Evolutionary conservation across 2,329 filamentous ascomycete species (phyloP).

Genomic region (Triangularia setosa): DNA sequence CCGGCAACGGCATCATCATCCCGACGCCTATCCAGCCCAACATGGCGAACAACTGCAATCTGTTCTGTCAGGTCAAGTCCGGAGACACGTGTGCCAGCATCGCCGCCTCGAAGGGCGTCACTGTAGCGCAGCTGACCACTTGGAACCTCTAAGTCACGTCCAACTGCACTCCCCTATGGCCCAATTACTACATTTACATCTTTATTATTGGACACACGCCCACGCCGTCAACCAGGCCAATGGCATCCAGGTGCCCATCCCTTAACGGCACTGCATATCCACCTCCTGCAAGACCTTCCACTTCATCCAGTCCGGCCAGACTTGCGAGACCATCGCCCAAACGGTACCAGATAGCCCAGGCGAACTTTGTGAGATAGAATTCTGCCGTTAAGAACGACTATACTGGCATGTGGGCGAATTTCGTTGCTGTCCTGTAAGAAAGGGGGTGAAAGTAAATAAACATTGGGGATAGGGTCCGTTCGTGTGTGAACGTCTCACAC

Average conservation of each 20-base stretch:
- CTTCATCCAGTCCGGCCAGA: constrained; percentile 8
- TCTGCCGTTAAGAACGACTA: background rate
- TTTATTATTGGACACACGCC: constrained; percentile 8
- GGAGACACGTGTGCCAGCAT: constrained; percentile 13
- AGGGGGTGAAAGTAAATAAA: background rate
- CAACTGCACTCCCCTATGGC: background rate
- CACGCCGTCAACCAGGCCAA: constrained; percentile 12
- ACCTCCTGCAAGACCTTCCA: constrained; percentile 21
- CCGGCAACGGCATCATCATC: constrained; percentile 19
- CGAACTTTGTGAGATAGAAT: background rate
- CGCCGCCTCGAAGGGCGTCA: constrained; percentile 6
- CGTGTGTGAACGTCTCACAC: too few species aligned
- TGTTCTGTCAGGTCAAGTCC: constrained; percentile 10
- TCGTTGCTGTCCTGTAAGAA: background rate
- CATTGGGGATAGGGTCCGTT: too few species aligned
- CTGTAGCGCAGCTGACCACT: background rate
- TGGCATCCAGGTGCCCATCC: constrained; percentile 17
- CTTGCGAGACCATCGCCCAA: constrained; percentile 8
- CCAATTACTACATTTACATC: constrained; percentile 6
- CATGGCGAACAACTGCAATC: constrained; percentile 21
- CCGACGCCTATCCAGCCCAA: constrained; percentile 19
- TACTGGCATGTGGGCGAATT: background rate
- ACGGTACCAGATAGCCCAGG: background rate
- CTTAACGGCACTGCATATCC: constrained; percentile 17
- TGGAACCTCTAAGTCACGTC: constrained; percentile 10